Conservation (phyloP, 345 rosid species). For the Eucalyptus globulus region DNA sequence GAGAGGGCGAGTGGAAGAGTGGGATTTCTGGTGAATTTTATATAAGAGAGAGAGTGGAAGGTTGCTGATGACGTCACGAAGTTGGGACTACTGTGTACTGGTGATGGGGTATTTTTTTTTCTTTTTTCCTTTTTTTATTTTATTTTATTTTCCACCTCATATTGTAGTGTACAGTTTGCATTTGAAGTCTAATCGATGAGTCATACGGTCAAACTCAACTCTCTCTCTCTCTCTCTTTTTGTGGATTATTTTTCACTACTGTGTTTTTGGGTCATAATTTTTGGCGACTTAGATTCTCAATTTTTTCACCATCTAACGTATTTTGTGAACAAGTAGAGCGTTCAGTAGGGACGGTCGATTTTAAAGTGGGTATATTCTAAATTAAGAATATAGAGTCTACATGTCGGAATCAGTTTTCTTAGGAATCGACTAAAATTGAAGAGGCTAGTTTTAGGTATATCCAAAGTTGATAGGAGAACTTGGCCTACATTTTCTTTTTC, state of each 20-base stretch:
- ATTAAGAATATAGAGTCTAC: neutral
- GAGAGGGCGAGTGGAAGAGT: constrained; percentile 7
- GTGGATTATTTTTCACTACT: neutral
- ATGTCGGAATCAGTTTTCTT: neutral
- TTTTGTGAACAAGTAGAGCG: neutral
- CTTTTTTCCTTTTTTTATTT: rapidly evolving
- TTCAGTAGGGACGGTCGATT: rapidly evolving
- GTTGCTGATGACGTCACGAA: neutral
- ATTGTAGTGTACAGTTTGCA: neutral
- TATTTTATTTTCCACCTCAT: neutral
- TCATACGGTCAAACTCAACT: neutral
- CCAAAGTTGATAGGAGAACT: neutral
- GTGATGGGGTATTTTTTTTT: neutral
- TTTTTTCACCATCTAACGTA: neutral
- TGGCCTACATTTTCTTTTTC: neutral
- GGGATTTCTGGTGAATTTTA: neutral
- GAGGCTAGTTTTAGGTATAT: rapidly evolving
- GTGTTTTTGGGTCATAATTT: neutral
- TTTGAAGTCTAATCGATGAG: neutral
- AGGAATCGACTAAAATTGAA: neutral
- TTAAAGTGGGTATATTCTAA: neutral
- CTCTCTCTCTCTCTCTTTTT: neutral
- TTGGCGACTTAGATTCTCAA: neutral
- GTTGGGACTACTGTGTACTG: neutral
- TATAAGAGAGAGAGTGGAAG: neutral